Evolutionary conservation across 2,329 filamentous ascomycete genomes (phyloP), one percentile per base, ranked within the genome.

Genomic region (Proliferodiscus dingleyae): DNA sequence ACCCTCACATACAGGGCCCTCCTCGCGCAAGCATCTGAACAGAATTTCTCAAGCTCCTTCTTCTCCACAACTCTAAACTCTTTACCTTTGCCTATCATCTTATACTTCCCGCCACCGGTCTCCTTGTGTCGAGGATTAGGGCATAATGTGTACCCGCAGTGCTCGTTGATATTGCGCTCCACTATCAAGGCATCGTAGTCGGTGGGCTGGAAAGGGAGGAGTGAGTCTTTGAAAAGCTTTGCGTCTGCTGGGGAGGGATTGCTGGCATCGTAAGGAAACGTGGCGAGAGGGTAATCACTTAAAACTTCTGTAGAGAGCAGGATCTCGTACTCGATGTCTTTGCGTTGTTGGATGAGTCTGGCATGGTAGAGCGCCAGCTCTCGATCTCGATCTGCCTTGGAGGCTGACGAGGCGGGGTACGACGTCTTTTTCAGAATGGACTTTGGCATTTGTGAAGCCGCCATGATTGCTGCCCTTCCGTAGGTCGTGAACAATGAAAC

Each of bases 161-260:
- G 74, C 34, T 77, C 79, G 57, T 87, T 83, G 54, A 88, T 85
- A 64, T 95, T 94, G 59, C 93, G 86, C 71, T 98, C 93, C 53
- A 85, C 78, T 49, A 96, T 82, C 40, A 97, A 72, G 53, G 87
- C 85, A 61, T 95, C 89, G 70, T 94, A 95, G 70, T 98, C 91
- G 43, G 78, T 75, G 1, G 90, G 88, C 63, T 91, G 87, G 67
- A 96, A 97, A 34, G 80, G 73, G 8, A 75, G 70, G 19, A 97
- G 69, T 28, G 80, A 75, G 3, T 71, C 61, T 57, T 83, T 81
- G 68, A 97, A 89, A 43, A 70, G 69, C 30, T 68, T 63, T 1
- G 74, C 74, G 62, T 95, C 89, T 24, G 74, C 64, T 1, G 74
- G 60, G 5, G 80, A 72, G 2, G 80, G 78, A 2, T 68, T 64